These are phyloP conservation scores for Paracoccidioides brasiliensis DNA, from an alignment of 2,329 filamentous ascomycete genomes.

Conservation along the genomic window DNA sequence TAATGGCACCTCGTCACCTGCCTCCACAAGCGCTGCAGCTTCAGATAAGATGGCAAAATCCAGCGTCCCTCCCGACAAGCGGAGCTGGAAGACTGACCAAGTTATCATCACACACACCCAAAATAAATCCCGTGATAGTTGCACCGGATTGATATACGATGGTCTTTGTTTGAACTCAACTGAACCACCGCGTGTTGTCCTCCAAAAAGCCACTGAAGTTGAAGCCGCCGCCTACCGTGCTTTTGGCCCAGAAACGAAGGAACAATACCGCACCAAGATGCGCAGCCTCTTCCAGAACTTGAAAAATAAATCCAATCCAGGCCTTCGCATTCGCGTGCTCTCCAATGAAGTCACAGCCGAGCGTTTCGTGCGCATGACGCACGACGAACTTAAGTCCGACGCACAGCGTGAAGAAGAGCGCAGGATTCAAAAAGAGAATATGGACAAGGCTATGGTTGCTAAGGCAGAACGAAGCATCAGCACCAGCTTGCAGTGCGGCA, in stretches of 20 bases:
- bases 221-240: constrained; percentile 62
- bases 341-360: constrained; percentile 57
- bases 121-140: constrained; percentile 62
- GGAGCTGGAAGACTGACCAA: constrained; percentile 68
- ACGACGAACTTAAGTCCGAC: constrained; percentile 81
- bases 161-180: constrained; percentile 63
- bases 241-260: constrained; percentile 55
- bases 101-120: constrained; percentile 66
- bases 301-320: constrained; percentile 77
- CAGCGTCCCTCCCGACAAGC: constrained; percentile 54
- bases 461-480: constrained; percentile 84
- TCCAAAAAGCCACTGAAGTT: constrained; percentile 53
- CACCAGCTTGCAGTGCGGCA: constrained; percentile 74
- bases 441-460: constrained; percentile 92
- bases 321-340: constrained; percentile 64
- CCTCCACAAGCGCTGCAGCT: constrained; percentile 26
- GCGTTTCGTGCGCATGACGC: constrained; percentile 71
- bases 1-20: constrained; percentile 43
- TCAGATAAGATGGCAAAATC: constrained; percentile 40
- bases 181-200: constrained; percentile 48
- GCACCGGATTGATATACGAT: constrained; percentile 86
- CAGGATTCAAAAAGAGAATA: constrained; percentile 76
- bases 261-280: constrained; percentile 75
- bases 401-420: constrained; percentile 65
- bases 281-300: constrained; percentile 89